Conservation (phyloP, 2,329 filamentous ascomycete species). For the Scedosporium aurantiacum region DNA sequence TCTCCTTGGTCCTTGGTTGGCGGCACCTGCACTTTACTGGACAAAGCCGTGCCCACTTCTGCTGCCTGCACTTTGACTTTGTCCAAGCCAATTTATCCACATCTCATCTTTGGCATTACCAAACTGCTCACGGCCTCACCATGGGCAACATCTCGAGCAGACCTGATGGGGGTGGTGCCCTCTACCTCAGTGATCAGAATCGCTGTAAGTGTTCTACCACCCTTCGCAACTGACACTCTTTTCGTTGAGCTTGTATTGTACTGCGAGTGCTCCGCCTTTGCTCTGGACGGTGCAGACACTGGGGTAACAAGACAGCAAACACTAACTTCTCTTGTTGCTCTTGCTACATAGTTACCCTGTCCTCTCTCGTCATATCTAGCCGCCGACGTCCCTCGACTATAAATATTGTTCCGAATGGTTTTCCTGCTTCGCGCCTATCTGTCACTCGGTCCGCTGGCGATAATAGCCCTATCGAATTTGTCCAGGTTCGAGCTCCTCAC, state of each 20-base stretch:
- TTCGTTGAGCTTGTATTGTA: neutral
- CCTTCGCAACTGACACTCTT: constrained; percentile 9
- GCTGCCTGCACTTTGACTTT: no score
- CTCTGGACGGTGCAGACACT: neutral
- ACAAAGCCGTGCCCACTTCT: no score
- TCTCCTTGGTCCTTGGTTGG: neutral
- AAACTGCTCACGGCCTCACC: constrained; percentile 23
- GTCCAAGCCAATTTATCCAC: no score
- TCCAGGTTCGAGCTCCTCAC: constrained; percentile 56
- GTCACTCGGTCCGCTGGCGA: constrained; percentile 66
- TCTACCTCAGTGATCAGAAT: constrained; percentile 86
- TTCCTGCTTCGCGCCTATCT: constrained; percentile 68
- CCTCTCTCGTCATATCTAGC: constrained; percentile 72
- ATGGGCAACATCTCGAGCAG: constrained; percentile 94
- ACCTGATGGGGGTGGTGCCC: constrained; percentile 66
- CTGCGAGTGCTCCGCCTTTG: constrained; percentile 2
- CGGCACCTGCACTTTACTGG: no score
- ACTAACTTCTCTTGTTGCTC: constrained; percentile 13
- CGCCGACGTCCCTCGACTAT: constrained; percentile 66
- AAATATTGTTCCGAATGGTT: constrained; percentile 73
- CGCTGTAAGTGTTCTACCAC: constrained; percentile 55
- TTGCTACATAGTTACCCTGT: constrained; percentile 62
- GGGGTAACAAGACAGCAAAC: neutral
- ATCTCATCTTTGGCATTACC: no score
- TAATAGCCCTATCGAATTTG: constrained; percentile 69